Percentiles rank a stretch among this genome's conserved stretches.
These are phyloP conservation scores for Gynandropsis gynandra DNA, from an alignment of 345 rosid species.

Conservation along the genomic window DNA sequence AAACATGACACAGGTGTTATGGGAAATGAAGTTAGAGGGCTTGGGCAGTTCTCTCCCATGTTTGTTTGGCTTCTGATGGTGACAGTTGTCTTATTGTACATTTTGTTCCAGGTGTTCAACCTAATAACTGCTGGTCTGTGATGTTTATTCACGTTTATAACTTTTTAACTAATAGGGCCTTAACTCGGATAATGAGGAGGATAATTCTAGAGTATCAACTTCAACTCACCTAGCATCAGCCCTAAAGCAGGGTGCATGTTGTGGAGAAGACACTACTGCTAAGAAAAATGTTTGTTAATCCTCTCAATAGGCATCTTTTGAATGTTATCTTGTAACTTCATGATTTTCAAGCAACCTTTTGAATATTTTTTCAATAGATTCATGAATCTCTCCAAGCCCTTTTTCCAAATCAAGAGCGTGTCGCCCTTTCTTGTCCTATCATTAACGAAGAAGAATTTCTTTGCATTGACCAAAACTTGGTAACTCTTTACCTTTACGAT, in stretches of 20 bases:
- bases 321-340: not conserved
- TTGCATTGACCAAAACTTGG: slow-evolving; percentile 18
- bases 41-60: slow-evolving; percentile 35
- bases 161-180: slow-evolving; percentile 24
- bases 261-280: slow-evolving; percentile 17
- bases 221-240: slow-evolving; percentile 15
- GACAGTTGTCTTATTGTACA: slow-evolving; percentile 9
- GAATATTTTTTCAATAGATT: not conserved
- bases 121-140: not conserved
- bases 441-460: slow-evolving; percentile 14
- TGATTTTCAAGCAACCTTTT: too few species aligned
- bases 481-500: slow-evolving; percentile 10
- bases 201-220: slow-evolving; percentile 25
- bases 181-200: slow-evolving; percentile 17
- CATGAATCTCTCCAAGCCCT: slow-evolving; percentile 16
- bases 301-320: not conserved
- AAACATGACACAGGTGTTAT: slow-evolving; percentile 21
- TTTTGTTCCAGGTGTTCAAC: not conserved
- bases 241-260: slow-evolving; percentile 12
- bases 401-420: slow-evolving; percentile 20
- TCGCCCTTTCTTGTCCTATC: slow-evolving; percentile 15
- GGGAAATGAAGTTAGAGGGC: slow-evolving; percentile 26
- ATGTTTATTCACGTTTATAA: slow-evolving; percentile 14
- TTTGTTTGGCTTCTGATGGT: slow-evolving; percentile 39
- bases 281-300: slow-evolving; percentile 26